Evolutionary conservation across 345 rosid genomes (phyloP), one percentile per base, ranked within the genome.

Genomic region (Erodium maritimum): DNA sequence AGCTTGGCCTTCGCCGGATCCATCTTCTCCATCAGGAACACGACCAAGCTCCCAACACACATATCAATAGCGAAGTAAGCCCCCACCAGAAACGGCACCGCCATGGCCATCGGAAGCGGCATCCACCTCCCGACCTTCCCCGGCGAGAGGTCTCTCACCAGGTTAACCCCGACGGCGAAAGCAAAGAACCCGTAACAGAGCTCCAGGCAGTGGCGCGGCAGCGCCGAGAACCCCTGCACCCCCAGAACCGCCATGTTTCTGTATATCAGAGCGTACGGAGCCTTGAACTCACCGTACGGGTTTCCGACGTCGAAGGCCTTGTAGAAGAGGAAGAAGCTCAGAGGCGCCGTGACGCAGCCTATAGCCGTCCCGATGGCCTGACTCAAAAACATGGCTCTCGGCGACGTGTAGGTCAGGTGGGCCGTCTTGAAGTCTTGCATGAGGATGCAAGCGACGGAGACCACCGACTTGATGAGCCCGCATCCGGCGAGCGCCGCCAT

Each of bases 371-470:
- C 98, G 0, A 86, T 75, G 54, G 67, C 78, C 70, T 91, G 98
- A 82, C 86, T 91, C 52, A 70, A 61, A 50, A 91, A 86, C 98
- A 91, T 91, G 51, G 95, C 96, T 68, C 80, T 70, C 0, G 98
- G 98, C 14, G 98, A 91, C 1, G 98, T 88, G 22, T 12, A 66
- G 0, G 98, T 91, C 71, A 76, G 66, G 57, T 86, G 93, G 0
- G 96, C 96, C 23, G 96, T 91, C 69, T 86, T 88, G 68, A 91
- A 86, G 73, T 88, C 98, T 71, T 91, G 98, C 98, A 91, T 91
- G 19, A 91, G 69, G 23, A 82, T 76, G 80, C 96, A 91, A 21
- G 96, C 81, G 22, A 88, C 95, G 1, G 95, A 84, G 52, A 91
- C 85, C 18, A 84, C 96, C 1, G 98, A 91, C 65, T 91, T 91